Percentiles rank a stretch among this genome's conserved stretches.
Evolutionary conservation across 148 eudicot species (phyloP).

Genomic region (Polygonum maritimum): DNA sequence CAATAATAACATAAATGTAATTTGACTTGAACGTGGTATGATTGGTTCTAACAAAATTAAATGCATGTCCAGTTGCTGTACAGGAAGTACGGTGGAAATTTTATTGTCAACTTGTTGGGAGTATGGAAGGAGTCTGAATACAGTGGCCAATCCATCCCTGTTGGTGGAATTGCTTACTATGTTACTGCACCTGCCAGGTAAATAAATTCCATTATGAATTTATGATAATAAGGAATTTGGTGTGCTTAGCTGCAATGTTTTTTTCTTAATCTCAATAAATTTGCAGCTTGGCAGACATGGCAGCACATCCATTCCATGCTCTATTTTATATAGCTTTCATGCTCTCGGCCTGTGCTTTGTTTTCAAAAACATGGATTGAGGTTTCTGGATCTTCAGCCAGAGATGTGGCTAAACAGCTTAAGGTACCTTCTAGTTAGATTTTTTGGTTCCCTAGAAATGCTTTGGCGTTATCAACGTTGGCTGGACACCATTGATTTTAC

Average conservation of each 20-base stretch:
- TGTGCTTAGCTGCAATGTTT: not conserved
- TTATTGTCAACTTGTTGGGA: constrained; percentile 43
- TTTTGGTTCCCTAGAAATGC: not conserved
- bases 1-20: not conserved
- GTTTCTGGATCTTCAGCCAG: constrained; percentile 70
- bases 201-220: not conserved
- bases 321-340: constrained; percentile 50
- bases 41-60: not conserved
- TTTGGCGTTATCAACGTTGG: not conserved
- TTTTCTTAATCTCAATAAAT: not conserved
- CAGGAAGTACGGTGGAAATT: constrained; percentile 47
- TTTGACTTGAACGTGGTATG: not conserved
- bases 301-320: constrained; percentile 61
- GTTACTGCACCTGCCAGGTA: constrained; percentile 42
- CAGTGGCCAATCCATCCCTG: constrained; percentile 45
- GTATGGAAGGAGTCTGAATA: constrained; percentile 55
- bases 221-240: not conserved
- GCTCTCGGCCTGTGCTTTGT: constrained; percentile 59
- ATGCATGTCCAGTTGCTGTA: constrained; percentile 23
- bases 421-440: constrained; percentile 23
- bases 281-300: constrained; percentile 44
- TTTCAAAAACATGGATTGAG: constrained; percentile 65
- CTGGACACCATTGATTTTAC: not conserved
- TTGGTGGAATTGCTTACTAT: constrained; percentile 72
- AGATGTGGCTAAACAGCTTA: constrained; percentile 61